Evolutionary conservation across 331 rosid genomes (phyloP).

Genomic region (Acacia pycnantha): DNA sequence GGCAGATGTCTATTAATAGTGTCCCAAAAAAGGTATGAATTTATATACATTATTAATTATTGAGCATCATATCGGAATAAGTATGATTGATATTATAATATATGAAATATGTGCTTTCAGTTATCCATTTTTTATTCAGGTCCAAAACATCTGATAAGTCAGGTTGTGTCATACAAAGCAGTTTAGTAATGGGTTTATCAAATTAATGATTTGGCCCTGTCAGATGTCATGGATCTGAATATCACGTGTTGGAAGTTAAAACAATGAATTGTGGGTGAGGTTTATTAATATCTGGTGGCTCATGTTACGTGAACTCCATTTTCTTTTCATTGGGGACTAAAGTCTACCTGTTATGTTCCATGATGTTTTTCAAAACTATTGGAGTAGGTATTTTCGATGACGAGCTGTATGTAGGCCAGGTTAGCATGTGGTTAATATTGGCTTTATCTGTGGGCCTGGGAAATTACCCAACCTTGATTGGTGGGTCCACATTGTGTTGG

Average conservation of each 20-base stretch:
- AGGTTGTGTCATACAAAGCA: background rate
- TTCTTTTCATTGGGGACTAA: slow-evolving; percentile 7
- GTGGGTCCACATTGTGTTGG: background rate
- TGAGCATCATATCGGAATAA: background rate
- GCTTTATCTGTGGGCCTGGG: background rate
- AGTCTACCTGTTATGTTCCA: background rate
- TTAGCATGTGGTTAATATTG: background rate
- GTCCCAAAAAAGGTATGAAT: slow-evolving; percentile 88
- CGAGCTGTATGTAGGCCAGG: background rate
- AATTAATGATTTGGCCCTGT: background rate
- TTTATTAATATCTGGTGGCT: slow-evolving; percentile 18
- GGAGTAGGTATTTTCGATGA: background rate
- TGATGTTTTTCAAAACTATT: background rate
- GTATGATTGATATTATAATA: background rate
- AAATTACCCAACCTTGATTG: background rate
- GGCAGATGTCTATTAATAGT: slow-evolving; percentile 97
- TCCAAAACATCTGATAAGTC: slow-evolving; percentile 8
- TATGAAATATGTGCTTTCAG: background rate
- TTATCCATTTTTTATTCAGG: background rate
- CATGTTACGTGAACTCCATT: slow-evolving; percentile 19
- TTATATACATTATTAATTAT: slow-evolving; percentile 11
- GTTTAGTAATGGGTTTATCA: background rate
- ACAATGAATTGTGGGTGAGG: slow-evolving; percentile 9
- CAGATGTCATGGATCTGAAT: background rate
- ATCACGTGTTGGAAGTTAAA: background rate